These are phyloP conservation scores for Niveomyces coronatus DNA, from an alignment of 2,329 filamentous ascomycete species.

Conservation along the genomic window DNA sequence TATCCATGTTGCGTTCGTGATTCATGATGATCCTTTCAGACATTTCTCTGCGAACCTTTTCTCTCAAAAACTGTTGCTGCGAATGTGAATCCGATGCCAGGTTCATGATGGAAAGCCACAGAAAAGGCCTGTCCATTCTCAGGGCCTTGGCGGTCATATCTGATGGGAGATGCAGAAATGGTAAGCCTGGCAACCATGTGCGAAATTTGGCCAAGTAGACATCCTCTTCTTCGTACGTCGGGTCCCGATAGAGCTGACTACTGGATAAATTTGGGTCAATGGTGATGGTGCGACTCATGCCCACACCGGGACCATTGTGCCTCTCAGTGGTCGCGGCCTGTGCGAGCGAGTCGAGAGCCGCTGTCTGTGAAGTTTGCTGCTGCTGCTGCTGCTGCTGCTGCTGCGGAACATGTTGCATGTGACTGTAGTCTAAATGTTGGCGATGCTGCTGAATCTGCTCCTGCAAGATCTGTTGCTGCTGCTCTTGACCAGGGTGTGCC, in stretches of 20 bases:
- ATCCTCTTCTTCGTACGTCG: constrained; percentile 27
- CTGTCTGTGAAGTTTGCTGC: constrained; percentile 5
- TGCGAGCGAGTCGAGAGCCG: constrained; percentile 19
- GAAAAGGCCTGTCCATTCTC: constrained; percentile 31
- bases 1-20: constrained; percentile 39
- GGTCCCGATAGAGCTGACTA: constrained; percentile 15
- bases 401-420: constrained; percentile 9
- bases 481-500: constrained; percentile 8
- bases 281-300: constrained; percentile 5
- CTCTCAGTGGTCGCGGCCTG: constrained; percentile 25
- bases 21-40: constrained; percentile 36
- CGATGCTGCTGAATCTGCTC: constrained; percentile 4
- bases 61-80: constrained; percentile 29
- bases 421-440: constrained; percentile 8
- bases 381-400: constrained; percentile 10
- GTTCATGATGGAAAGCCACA: constrained; percentile 40
- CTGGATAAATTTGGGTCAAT: constrained; percentile 10
- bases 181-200: constrained; percentile 31
- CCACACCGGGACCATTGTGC: constrained; percentile 8
- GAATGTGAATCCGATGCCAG: constrained; percentile 31
- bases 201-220: constrained; percentile 31
- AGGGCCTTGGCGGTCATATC: constrained; percentile 29
- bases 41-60: constrained; percentile 32
- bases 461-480: constrained; percentile 10
- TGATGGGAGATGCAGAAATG: constrained; percentile 32